A percentile compares a stretch with the other conserved stretches of the same genome.
Conservation (phyloP, 106 monocot genomes). For the Phalaenopsis equestris region DNA sequence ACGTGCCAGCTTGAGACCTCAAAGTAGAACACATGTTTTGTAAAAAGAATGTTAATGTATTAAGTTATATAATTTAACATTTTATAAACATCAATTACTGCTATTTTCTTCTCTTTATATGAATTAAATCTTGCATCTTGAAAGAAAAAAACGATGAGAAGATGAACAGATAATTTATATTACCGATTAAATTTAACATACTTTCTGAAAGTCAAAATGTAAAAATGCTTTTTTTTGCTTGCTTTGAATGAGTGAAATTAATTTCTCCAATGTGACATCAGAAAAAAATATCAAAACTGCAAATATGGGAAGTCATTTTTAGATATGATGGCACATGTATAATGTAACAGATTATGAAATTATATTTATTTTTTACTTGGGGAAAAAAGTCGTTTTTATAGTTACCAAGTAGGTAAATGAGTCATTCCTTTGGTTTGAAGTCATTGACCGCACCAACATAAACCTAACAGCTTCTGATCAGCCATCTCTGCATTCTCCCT, state of each 20-base stretch:
- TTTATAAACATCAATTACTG: not conserved
- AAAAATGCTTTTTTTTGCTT: not conserved
- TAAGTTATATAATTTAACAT: not conserved
- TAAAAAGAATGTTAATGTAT: not conserved
- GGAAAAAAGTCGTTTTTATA: not conserved
- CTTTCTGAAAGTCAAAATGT: not conserved
- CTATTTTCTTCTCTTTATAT: not conserved
- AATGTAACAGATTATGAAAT: not conserved
- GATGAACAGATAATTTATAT: not conserved
- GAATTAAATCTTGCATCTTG: not conserved
- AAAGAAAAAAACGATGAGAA: not conserved
- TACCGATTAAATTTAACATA: not conserved
- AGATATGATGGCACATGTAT: not conserved
- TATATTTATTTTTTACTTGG: no score
- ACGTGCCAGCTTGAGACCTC: no score
- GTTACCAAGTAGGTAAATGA: constrained; percentile 6
- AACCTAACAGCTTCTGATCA: not conserved
- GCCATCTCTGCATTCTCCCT: no score
- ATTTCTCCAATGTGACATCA: not conserved
- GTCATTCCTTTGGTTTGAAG: constrained; percentile 2
- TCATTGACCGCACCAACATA: not conserved
- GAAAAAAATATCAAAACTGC: not conserved
- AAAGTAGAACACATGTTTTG: not conserved
- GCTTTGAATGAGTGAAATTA: not conserved
- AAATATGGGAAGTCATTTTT: not conserved